Evolutionary conservation across 257 asterid species (phyloP), one percentile per base, ranked within the genome.

Genomic region (Lavandula angustifolia): DNA sequence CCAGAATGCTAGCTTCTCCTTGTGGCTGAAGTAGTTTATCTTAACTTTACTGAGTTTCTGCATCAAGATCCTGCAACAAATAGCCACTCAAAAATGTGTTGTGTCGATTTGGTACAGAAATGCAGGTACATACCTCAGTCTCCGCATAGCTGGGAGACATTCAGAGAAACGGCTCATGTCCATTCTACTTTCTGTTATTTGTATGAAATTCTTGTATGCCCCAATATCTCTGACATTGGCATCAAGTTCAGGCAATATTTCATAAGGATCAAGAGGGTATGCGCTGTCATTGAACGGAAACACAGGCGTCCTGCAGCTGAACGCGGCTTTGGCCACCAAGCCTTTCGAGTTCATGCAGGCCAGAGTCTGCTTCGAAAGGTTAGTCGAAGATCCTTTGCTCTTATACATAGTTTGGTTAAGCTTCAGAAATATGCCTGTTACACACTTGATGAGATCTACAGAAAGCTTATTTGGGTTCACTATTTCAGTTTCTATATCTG

Each of bases 1-100:
- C 98, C 97, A 89, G 76, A 92, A 92, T 37, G 98, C 95, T 74
- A 92, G 68, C 82, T 89, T 92, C 78, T 89, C 95, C 85, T 87
- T 92, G 89, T 89, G 87, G 67, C 79, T 78, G 79, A 89, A 83
- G 77, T 66, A 61, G 35, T 79, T 82, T 70, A 81, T 66, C 66
- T 82, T 84, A 73, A 83, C 78, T 72, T 62, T 80, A 51, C 85
- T 76, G 47, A 89, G 85, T 79, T 82, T 83, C 77, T 89, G 86
- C 85, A 92, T 75, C 88, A 84, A 80, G 69, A 64, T 58, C 95
- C 98, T 92, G 81, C 0, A 41, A 59, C 34, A 27, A 46, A 43
- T 56, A 48, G 53, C 49, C 34, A 29, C 5, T 59, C 10, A 37
- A 34, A 44, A 60, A 49, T 31, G 11, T 38, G 33, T 38, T 46